phyloP scores from a whole-genome alignment of 2,329 filamentous ascomycete genomes.

The Drechslerella coelobrocha region DNA sequence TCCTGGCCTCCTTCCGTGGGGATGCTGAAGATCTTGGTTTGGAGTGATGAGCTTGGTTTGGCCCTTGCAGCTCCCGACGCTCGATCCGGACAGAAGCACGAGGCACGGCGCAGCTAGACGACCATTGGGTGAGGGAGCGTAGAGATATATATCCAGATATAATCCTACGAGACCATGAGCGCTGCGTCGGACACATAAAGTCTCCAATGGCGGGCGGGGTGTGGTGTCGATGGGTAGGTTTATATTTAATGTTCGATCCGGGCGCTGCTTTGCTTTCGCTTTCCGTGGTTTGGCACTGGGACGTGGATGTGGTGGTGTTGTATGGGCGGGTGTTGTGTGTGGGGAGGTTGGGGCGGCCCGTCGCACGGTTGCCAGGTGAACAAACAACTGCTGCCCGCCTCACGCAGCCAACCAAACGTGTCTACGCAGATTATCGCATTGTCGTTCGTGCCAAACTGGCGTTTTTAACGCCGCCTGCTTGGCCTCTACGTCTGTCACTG shows the following conservation, averaged over 20 bases:
- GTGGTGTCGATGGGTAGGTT: neutral
- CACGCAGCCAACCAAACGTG: slow-evolving; percentile 11
- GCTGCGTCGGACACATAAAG: slow-evolving; percentile 9
- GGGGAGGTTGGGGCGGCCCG: slow-evolving; percentile 37
- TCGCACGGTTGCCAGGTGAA: slow-evolving; percentile 47
- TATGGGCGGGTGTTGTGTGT: slow-evolving; percentile 25
- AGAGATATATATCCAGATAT: slow-evolving; percentile 40
- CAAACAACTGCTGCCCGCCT: slow-evolving; percentile 4
- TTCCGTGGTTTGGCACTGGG: too few relatives aligned
- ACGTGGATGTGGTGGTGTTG: too few relatives aligned
- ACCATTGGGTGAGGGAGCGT: slow-evolving; percentile 18
- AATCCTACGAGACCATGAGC: slow-evolving; percentile 37
- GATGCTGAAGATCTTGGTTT: neutral
- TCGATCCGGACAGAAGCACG: slow-evolving; percentile 19
- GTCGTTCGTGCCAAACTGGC: neutral
- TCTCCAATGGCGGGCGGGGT: slow-evolving; percentile 11
- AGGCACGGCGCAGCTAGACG: slow-evolving; percentile 22
- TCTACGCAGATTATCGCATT: neutral
- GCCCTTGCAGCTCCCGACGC: neutral
- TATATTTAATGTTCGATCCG: too few relatives aligned
- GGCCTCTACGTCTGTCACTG: too few relatives aligned
- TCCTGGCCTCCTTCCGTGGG: neutral
- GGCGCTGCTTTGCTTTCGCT: too few relatives aligned
- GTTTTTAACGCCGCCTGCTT: neutral
- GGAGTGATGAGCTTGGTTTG: too few relatives aligned